Conservation (phyloP, 1,284 basidiomycete species). For the Meira nashicola region DNA sequence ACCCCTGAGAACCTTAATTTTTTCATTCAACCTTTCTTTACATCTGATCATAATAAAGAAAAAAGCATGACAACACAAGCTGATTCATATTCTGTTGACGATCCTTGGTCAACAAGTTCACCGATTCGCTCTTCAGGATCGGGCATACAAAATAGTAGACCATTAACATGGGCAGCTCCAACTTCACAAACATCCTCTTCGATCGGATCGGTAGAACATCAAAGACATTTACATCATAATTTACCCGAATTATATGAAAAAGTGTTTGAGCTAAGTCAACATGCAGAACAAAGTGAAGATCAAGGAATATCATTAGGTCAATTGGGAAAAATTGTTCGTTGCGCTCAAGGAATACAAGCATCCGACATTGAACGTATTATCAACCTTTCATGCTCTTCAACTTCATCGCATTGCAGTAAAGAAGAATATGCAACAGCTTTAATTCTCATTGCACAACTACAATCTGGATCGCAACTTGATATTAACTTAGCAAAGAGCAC, state of each 20-base stretch:
- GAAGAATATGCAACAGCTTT: constrained; percentile 1
- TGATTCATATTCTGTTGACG: constrained; percentile 2
- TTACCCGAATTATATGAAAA: constrained; percentile 2
- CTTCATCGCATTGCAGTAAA: constrained; percentile 5
- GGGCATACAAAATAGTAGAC: neutral
- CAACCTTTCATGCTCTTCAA: neutral
- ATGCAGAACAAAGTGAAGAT: neutral
- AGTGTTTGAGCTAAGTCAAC: neutral
- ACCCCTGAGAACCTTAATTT: too few relatives aligned
- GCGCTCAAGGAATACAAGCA: constrained; percentile 1
- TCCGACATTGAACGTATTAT: constrained; percentile 5
- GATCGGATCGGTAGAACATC: neutral
- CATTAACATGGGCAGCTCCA: constrained; percentile 1
- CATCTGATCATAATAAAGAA: too few relatives aligned
- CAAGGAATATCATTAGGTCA: constrained; percentile 3
- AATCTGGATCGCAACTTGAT: neutral
- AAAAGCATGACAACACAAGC: neutral
- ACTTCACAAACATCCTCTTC: neutral
- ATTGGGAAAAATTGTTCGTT: constrained; percentile 1
- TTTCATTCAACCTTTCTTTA: too few relatives aligned
- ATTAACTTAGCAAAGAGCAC: neutral
- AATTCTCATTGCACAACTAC: neutral
- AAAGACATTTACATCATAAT: too few relatives aligned
- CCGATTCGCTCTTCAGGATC: neutral
- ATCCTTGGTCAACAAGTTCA: constrained; percentile 2